Conservation (phyloP, 805 yeast species). For the Saturnispora sekii region DNA sequence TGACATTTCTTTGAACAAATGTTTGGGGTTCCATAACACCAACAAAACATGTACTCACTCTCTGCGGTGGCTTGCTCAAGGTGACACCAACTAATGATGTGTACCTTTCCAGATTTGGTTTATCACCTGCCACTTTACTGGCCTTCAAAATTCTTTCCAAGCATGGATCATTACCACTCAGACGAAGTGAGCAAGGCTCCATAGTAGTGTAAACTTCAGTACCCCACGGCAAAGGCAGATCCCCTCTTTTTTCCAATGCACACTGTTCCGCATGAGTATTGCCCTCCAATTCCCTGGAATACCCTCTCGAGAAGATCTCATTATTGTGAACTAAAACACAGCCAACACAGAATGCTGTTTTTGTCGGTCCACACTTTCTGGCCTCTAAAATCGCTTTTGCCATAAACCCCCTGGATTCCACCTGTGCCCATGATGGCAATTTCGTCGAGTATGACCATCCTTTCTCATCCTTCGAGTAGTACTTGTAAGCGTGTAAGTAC, state of each 20-base stretch:
- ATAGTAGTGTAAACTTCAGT: slow-evolving; percentile 85
- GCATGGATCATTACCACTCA: slow-evolving; percentile 89
- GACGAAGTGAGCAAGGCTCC: slow-evolving; percentile 90
- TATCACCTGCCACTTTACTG: not conserved
- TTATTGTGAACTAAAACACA: slow-evolving; percentile 69
- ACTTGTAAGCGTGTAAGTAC: slow-evolving; percentile 86
- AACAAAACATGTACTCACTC: slow-evolving; percentile 59
- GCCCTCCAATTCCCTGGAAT: slow-evolving; percentile 83
- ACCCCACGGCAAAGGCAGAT: slow-evolving; percentile 48
- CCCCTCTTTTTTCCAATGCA: slow-evolving; percentile 68
- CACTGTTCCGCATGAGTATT: slow-evolving; percentile 98
- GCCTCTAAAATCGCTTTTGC: slow-evolving; percentile 70
- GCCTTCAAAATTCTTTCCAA: slow-evolving; percentile 56
- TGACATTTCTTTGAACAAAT: slow-evolving; percentile 71
- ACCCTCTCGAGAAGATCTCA: slow-evolving; percentile 67
- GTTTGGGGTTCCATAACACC: slow-evolving; percentile 89
- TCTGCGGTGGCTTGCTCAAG: not conserved
- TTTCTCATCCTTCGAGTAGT: slow-evolving; percentile 38
- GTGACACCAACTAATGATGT: slow-evolving; percentile 29
- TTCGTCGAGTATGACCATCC: slow-evolving; percentile 68
- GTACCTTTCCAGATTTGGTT: slow-evolving; percentile 22
- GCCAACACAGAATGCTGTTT: slow-evolving; percentile 91
- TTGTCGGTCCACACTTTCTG: slow-evolving; percentile 66
- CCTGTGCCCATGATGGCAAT: slow-evolving; percentile 76
- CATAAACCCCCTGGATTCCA: slow-evolving; percentile 54